Conservation (phyloP, 257 asterid species). For the Apocynum venetum region DNA sequence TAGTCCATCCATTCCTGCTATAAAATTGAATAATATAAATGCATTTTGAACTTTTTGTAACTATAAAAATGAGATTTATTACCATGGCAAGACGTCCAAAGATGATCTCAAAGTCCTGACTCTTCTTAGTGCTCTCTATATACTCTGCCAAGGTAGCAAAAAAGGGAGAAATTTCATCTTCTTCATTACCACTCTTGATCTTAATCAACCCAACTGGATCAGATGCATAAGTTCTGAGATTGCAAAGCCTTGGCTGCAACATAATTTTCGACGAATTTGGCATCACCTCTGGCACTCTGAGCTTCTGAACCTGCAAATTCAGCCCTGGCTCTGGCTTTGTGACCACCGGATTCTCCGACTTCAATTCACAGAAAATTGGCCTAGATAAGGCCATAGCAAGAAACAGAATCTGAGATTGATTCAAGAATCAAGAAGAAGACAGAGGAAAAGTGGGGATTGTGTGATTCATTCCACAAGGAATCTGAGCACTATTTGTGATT, state of each 20-base stretch:
- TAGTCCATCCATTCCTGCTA: too few relatives aligned
- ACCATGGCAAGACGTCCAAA: conserved; percentile 98
- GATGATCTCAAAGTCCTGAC: conserved; percentile 80
- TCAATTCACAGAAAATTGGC: conserved; percentile 41
- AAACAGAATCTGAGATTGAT: conserved; percentile 7
- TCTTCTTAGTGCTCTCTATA: conserved; percentile 66
- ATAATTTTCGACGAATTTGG: conserved; percentile 41
- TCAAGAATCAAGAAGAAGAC: conserved; percentile 6
- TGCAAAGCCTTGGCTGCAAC: conserved; percentile 82
- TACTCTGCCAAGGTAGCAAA: conserved; percentile 62
- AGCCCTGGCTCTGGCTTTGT: conserved; percentile 4
- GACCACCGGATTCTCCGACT: conserved; percentile 29
- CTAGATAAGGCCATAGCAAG: conserved; percentile 49
- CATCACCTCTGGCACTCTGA: conserved; percentile 29
- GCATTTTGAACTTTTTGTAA: too few relatives aligned
- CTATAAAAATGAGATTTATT: not conserved
- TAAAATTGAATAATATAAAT: too few relatives aligned
- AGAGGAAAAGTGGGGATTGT: not conserved
- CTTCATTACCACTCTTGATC: conserved; percentile 23
- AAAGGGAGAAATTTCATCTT: conserved; percentile 47
- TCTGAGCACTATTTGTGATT: not conserved
- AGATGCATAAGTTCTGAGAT: conserved; percentile 55
- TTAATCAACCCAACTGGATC: conserved; percentile 39
- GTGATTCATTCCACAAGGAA: not conserved
- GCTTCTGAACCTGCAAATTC: conserved; percentile 33